Conservation (phyloP, 768 basidiomycete genomes). For the Lentinula lateritia region DNA sequence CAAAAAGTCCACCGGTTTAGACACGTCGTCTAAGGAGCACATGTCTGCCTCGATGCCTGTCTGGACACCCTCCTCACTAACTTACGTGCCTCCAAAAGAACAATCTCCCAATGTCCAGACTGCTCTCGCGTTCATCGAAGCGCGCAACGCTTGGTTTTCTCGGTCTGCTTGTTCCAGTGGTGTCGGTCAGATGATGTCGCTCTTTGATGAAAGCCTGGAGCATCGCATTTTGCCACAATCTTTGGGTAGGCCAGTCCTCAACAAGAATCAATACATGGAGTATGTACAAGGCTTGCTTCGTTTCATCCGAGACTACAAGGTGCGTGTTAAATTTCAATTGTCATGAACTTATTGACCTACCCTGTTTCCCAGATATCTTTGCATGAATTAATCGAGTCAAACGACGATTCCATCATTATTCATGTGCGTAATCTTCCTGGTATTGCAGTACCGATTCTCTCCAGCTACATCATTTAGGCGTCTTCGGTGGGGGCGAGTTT, state of each 20-base stretch:
- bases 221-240: conserved; percentile 30
- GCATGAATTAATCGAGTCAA: conserved; percentile 27
- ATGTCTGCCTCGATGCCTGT: background rate
- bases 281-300: conserved; percentile 23
- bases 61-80: conserved; percentile 6
- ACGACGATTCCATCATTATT: conserved; percentile 20
- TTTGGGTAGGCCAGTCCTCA: conserved; percentile 28
- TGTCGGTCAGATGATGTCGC: conserved; percentile 19
- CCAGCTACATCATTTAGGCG: conserved; percentile 14
- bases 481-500: conserved; percentile 19
- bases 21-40: background rate
- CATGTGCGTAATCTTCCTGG: conserved; percentile 20
- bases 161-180: conserved; percentile 7
- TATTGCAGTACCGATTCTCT: background rate
- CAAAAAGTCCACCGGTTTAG: background rate
- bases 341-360: background rate
- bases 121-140: conserved; percentile 27
- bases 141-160: conserved; percentile 21
- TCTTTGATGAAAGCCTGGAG: conserved; percentile 27
- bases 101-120: conserved; percentile 29
- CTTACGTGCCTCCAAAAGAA: conserved; percentile 19
- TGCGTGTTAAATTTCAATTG: conserved; percentile 13
- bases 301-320: conserved; percentile 23
- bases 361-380: conserved; percentile 16
- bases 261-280: conserved; percentile 26